Evolutionary conservation across 108 stramenopile genomes (phyloP).

Genomic region (Hondaea fermentalgiana): DNA sequence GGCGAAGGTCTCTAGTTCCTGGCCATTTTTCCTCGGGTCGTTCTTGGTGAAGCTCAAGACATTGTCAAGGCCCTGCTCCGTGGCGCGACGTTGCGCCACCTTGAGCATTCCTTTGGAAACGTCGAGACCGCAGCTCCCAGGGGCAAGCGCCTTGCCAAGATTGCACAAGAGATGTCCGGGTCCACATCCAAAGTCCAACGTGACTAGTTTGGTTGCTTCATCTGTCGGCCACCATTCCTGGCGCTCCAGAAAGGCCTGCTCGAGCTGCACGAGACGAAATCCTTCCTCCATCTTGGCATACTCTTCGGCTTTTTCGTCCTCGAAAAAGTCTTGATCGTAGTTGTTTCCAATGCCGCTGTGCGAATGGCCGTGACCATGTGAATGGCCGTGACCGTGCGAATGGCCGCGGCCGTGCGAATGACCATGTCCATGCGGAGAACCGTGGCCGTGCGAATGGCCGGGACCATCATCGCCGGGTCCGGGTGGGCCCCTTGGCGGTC

Average conservation of each 20-base stretch:
- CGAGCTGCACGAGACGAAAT: neutral
- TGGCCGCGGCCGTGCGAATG: no score
- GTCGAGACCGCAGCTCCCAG: neutral
- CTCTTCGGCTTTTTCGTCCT: neutral
- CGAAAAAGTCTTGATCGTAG: neutral
- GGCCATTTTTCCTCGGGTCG: neutral
- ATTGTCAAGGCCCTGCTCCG: neutral
- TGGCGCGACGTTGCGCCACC: neutral
- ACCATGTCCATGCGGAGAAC: neutral
- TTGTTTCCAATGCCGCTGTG: neutral
- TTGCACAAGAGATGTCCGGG: neutral
- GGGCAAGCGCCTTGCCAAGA: neutral
- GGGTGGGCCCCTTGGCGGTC: no score
- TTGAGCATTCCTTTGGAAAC: neutral
- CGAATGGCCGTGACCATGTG: neutral
- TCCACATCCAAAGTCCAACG: neutral
- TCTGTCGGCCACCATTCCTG: neutral
- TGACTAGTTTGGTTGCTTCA: neutral
- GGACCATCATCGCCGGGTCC: no score
- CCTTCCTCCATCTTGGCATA: neutral
- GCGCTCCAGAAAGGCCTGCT: neutral
- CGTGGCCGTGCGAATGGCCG: no score
- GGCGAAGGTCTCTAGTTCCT: neutral
- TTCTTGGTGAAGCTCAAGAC: neutral
- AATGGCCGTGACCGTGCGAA: neutral